phyloP scores from a whole-genome alignment of 768 basidiomycete species.

The Psilocybe cyanescens region DNA sequence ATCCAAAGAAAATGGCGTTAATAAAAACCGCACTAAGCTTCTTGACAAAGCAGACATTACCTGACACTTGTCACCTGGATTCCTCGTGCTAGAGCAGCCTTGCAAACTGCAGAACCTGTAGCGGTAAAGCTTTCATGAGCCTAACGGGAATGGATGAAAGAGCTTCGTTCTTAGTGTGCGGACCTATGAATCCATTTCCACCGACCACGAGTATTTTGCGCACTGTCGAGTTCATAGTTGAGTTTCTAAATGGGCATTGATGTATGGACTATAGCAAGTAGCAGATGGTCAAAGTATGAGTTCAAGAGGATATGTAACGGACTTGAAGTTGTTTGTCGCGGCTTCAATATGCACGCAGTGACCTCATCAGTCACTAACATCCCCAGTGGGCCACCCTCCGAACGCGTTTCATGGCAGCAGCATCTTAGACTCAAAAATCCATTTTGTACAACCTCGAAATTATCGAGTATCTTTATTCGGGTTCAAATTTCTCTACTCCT shows the following conservation, averaged over 20 bases:
- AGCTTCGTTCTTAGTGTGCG: conserved; percentile 2
- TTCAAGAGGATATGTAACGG: background rate
- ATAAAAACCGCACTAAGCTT: background rate
- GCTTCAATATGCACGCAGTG: background rate
- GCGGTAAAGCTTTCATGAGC: conserved; percentile 7
- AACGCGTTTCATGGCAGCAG: background rate
- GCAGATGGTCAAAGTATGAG: conserved; percentile 2
- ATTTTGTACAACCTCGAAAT: conserved; percentile 8
- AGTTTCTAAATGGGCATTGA: conserved; percentile 9
- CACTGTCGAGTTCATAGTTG: conserved; percentile 36
- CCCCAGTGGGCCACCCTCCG: background rate
- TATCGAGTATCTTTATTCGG: conserved; percentile 11
- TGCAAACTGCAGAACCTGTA: conserved; percentile 92
- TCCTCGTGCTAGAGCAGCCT: conserved; percentile 81
- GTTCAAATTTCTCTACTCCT: conserved; percentile 8
- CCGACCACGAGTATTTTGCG: conserved; percentile 89
- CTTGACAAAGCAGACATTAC: conserved; percentile 36
- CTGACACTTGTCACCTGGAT: conserved; percentile 90
- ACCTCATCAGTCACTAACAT: background rate
- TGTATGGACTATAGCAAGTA: background rate
- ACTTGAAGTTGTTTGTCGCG: background rate
- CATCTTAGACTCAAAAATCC: background rate
- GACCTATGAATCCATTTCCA: conserved; percentile 98
- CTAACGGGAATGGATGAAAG: background rate
- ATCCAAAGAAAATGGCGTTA: background rate